Conservation (phyloP, 257 asterid genomes). For the Solanum ossicruentum region DNA sequence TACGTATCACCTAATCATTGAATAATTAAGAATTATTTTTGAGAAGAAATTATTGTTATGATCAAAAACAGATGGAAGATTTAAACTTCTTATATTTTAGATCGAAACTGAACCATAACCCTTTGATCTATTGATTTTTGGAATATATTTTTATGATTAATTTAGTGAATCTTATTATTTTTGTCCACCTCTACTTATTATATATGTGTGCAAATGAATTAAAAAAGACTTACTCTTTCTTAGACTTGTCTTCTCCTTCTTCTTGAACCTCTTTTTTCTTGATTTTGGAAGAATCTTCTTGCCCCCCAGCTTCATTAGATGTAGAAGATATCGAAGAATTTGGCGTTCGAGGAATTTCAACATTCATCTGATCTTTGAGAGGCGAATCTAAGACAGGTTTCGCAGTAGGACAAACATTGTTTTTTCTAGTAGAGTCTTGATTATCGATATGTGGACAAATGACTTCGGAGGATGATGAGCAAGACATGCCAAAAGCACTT, state of each 20-base stretch:
- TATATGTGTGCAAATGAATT: background rate
- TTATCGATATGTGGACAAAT: background rate
- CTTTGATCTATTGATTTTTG: no score
- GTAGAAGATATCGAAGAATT: background rate
- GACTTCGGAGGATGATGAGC: background rate
- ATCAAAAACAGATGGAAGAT: background rate
- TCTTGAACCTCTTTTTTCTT: background rate
- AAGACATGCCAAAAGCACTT: background rate
- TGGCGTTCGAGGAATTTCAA: background rate
- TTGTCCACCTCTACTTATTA: background rate
- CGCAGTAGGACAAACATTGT: background rate
- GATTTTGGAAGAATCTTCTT: slow-evolving; percentile 1
- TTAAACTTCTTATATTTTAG: background rate
- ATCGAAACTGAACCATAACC: background rate
- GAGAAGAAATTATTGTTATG: background rate
- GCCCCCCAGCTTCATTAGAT: background rate
- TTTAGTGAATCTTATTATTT: background rate
- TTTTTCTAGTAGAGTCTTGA: background rate
- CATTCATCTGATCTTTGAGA: background rate
- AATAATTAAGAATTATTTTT: background rate
- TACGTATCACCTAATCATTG: background rate
- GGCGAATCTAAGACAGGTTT: background rate
- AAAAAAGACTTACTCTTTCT: slow-evolving; percentile 27
- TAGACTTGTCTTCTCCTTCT: slow-evolving; percentile 17
- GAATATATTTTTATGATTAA: background rate